Conservation (phyloP, 2,329 filamentous ascomycete genomes). For the Aspergillus sp. region DNA sequence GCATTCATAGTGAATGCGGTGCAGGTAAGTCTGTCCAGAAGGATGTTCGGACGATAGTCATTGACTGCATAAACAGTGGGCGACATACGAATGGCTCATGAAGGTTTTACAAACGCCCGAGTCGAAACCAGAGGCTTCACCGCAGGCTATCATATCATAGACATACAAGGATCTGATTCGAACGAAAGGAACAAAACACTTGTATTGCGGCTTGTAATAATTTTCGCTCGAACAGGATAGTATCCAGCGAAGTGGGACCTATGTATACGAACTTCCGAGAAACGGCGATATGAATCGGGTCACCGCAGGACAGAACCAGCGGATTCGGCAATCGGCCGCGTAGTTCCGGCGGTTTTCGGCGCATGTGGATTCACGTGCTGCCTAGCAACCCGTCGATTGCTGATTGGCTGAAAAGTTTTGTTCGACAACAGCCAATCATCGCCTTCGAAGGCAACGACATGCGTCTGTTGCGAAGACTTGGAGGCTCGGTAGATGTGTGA, state of each 20-base stretch:
- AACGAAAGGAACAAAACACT: background rate
- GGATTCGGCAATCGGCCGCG: constrained; percentile 12
- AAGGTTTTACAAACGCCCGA: constrained; percentile 26
- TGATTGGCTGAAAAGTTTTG: constrained; percentile 18
- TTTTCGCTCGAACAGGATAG: constrained; percentile 23
- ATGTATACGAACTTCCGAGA: constrained; percentile 22
- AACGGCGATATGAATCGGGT: constrained; percentile 25
- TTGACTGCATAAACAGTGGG: constrained; percentile 62
- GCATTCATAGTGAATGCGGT: constrained; percentile 93
- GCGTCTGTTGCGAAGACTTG: constrained; percentile 4
- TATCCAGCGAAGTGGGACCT: constrained; percentile 17
- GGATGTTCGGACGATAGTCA: background rate
- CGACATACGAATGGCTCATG: constrained; percentile 89
- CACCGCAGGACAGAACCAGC: constrained; percentile 29
- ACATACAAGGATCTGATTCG: constrained; percentile 10
- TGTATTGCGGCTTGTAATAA: constrained; percentile 27
- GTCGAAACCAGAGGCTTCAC: constrained; percentile 14
- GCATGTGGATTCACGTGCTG: constrained; percentile 21
- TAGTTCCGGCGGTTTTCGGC: constrained; percentile 30
- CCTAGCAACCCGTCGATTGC: constrained; percentile 6
- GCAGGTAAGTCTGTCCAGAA: constrained; percentile 45
- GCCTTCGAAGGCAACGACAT: constrained; percentile 13
- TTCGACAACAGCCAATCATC: constrained; percentile 14
- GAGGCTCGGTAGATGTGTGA: background rate
- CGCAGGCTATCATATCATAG: constrained; percentile 4